Evolutionary conservation across 495 filamentous ascomycete species (phyloP), one percentile per base, ranked within the genome.

Genomic region (Aspergillus cristatus): DNA sequence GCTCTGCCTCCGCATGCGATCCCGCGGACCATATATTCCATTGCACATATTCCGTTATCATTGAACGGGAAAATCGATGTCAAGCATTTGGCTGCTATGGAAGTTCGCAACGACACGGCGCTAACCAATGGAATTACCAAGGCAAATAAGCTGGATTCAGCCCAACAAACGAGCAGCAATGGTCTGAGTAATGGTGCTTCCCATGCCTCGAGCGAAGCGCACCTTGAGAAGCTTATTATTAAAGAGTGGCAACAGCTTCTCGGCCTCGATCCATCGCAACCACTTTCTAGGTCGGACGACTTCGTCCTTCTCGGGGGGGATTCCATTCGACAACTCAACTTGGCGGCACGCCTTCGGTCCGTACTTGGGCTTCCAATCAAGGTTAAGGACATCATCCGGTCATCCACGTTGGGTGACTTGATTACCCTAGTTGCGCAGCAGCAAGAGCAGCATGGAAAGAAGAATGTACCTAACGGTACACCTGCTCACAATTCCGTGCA

Each of bases 21-120:
- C 7, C 54, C 54, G 3, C 28, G 37, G 13, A 36, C 29, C 12
- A 43, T 55, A 12, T n/a, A 40, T 12, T 28, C 52, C 8, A 29
- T 58, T n/a, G 33, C 26, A 6, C 28, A 28, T 4, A 37, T 58
- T 15, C 54, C 54, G 1, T 14, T 29, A 18, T 50, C 54, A 4
- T 7, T 30, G 6, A 49, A 48, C 28, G 33, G 42, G 20, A 58
- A 58, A 40, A 12, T 52, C 10, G 52, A 58, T 37, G 20, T 45
- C 11, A 49, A 48, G 25, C 20, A 8, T 24, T 24, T 24, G 8
- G 20, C 20, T 24, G 20, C 20, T 24, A 24, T 24, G 20, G 20
- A 24, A 8, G 8, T 24, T 4, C 8, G 20, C 20, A 24, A 24
- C 8, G 20, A 8, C 8, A 8, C 20, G 37, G 35, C 20, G 14